Base-by-base conservation (phyloP, 805 yeast genomes). In the Cyberlindnera mrakii region DNA sequence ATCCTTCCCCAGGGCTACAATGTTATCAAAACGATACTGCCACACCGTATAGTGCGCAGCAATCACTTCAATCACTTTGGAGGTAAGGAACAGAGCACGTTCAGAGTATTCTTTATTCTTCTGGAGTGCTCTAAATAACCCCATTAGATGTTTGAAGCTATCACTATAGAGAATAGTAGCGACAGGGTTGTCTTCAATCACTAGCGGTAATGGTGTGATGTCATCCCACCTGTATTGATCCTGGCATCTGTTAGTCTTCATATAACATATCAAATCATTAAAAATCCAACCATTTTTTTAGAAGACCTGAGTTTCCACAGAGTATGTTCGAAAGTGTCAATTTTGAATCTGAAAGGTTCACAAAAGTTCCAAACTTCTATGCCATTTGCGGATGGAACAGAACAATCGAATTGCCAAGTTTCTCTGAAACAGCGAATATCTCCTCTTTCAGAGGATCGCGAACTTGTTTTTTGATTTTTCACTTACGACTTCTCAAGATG, bases 31-130 rank as follows among this genome's bases (percentile, higher is more conserved):
- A 23, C 91, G 63, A 61, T 79, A 85, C 39, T 74, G 74, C 98
- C 98, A 93, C 1, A 82, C 82, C 0, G 96, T 83, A 59, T 93
- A 93, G 61, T 91, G 96, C 0, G 97, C 95, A 0, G 97, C 89
- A 32, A 86, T 82, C 43, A 74, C 55, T 13, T 66, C 74, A 40
- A 93, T 82, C 3, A 84, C 82, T 20, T 64, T 62, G 13, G 74
- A 70, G 0, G 96, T 84, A 34, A 89, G 63, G 16, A 71, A 73
- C 18, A 88, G 63, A 0, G 96, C 88, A 45, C 98, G 68, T 33
- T 76, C 80, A 1, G 88, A 74, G 51, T 72, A 68, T 57, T 88
- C 97, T 25, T 77, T 66, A 15, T 59, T 50, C 10, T 66, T 63
- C 71, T 85, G 70, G 16, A 87, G 59, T 0, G 83, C 80, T 19